phyloP scores from a whole-genome alignment of 768 basidiomycete genomes.

The Pleurotus citrinopileatus region DNA sequence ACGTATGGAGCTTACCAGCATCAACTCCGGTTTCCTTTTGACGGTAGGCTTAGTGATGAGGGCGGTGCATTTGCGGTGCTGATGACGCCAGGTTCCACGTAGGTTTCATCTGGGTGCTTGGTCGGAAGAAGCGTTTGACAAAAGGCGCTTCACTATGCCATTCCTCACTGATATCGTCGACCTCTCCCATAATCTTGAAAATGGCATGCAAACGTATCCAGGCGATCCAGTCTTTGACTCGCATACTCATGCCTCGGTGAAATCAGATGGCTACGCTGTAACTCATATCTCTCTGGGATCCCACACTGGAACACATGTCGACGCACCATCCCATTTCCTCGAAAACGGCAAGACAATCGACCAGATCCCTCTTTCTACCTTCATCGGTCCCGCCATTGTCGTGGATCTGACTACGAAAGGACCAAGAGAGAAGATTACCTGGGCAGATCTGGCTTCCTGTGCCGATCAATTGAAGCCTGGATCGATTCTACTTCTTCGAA shows the following conservation, averaged over 20 bases:
- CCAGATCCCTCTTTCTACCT: constrained; percentile 48
- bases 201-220: constrained; percentile 47
- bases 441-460: constrained; percentile 44
- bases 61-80: not conserved
- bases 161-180: constrained; percentile 39
- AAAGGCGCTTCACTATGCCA: not conserved
- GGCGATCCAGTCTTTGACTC: constrained; percentile 50
- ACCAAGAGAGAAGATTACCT: constrained; percentile 48
- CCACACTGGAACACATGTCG: constrained; percentile 79
- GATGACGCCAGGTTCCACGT: not conserved
- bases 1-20: too few species aligned
- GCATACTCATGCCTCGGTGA: constrained; percentile 34
- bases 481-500: constrained; percentile 54
- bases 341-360: constrained; percentile 54
- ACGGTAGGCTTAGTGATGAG: not conserved
- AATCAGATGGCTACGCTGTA: constrained; percentile 47
- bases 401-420: constrained; percentile 49
- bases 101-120: not conserved
- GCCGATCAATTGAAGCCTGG: constrained; percentile 35
- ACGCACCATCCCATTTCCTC: constrained; percentile 75
- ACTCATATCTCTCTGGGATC: constrained; percentile 55
- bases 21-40: too few species aligned
- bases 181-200: constrained; percentile 49
- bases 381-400: constrained; percentile 54
- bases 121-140: not conserved